These are phyloP conservation scores for Boletus coccyginus DNA, from an alignment of 768 basidiomycete species.

Conservation along the genomic window DNA sequence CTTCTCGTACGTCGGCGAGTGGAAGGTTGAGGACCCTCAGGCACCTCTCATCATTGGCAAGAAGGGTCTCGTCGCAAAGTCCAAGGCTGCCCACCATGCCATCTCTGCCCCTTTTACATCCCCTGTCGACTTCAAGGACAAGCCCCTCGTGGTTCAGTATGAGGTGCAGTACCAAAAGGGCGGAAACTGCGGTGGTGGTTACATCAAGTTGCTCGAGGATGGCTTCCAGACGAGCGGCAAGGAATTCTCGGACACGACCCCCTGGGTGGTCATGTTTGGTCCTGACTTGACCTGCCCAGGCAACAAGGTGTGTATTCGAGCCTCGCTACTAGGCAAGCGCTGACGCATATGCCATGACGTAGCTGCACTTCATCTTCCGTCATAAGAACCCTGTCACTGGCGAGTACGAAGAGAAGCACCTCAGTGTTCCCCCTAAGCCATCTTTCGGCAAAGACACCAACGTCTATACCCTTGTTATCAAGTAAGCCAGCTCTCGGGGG, in stretches of 20 bases:
- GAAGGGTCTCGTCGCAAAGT: slow-evolving; percentile 91
- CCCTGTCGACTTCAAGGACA: slow-evolving; percentile 74
- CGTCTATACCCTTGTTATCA: slow-evolving; percentile 90
- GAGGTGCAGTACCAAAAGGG: slow-evolving; percentile 99
- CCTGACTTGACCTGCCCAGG: slow-evolving; percentile 93
- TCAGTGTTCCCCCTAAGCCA: slow-evolving; percentile 76
- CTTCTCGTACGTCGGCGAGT: slow-evolving; percentile 96
- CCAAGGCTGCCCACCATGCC: slow-evolving; percentile 97
- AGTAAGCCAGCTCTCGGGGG: slow-evolving; percentile 50
- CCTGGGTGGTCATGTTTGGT: slow-evolving; percentile 97
- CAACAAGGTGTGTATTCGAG: slow-evolving; percentile 61
- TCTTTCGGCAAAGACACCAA: slow-evolving; percentile 88
- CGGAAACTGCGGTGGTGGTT: slow-evolving; percentile 98
- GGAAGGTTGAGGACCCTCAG: slow-evolving; percentile 90
- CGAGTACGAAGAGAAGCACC: slow-evolving; percentile 96
- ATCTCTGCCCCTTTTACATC: slow-evolving; percentile 88
- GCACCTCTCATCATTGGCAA: slow-evolving; percentile 78
- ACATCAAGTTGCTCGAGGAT: slow-evolving; percentile 92
- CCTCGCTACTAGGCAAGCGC: background rate
- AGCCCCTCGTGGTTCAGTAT: slow-evolving; percentile 94
- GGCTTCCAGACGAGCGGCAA: slow-evolving; percentile 93
- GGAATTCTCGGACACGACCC: slow-evolving; percentile 91
- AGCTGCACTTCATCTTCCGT: slow-evolving; percentile 99
- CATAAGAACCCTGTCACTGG: slow-evolving; percentile 92
- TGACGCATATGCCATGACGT: slow-evolving; percentile 4